Evolutionary conservation across 768 basidiomycete species (phyloP), one percentile per base, ranked within the genome.

Genomic region (Termitomyces sp.): DNA sequence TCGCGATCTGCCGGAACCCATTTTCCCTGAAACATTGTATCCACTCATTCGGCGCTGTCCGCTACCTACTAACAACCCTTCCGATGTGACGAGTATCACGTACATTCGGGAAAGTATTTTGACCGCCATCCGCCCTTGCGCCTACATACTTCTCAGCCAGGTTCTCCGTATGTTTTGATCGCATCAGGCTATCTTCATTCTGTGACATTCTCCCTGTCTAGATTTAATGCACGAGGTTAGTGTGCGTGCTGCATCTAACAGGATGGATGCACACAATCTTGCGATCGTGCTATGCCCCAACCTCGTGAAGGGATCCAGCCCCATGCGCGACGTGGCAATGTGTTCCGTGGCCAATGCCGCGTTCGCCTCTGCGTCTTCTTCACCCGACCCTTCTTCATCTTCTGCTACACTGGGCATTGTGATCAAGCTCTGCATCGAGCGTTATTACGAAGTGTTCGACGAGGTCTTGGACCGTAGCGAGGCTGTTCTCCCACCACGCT

Each of bases 391-490:
- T 54, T n/a, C 61, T 80, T 20, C 63, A 60, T 41, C 41, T 55
- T 18, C 61, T 36, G 84, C 84, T 9, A 91, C 90, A 0, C 75
- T 94, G 0, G 91, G 90, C 3, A 75, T 78, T 61, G 75, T 93
- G 44, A 76, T 93, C 70, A 86, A 86, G 67, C 73, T 91, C 45
- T 93, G 89, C 69, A 92, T 93, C 53, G 81, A 88, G 65, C 83
- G 83, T 45, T 94, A 93, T 69, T 93, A 87, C 69, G 92, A 94
- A 68, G 76, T 93, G 33, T 94, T 94, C 64, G 91, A 93, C 67
- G 92, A 93, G 64, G 72, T 88, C n/a, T 73, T 70, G 58, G 92
- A 93, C 72, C 81, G 85, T 16, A 80, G 79, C 59, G 90, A 92
- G 63, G 85, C 85, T 3, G 61, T 82, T 15, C 73, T 73, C 1